phyloP scores from a whole-genome alignment of 108 stramenopile genomes.

The Conticribra guillardii region DNA sequence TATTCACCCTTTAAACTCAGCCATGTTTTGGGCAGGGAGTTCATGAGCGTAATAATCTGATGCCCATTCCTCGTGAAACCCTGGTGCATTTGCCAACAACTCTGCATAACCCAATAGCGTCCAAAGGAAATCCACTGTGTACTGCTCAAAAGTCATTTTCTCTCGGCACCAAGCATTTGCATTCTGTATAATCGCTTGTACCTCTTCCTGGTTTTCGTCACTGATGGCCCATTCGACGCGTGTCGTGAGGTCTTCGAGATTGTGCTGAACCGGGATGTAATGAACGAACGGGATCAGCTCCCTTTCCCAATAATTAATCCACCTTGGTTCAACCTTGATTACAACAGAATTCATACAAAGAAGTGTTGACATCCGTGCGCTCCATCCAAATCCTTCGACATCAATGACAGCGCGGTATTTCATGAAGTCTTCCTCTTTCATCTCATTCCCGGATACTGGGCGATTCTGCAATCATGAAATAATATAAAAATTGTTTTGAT shows the following conservation, averaged over 20 bases:
- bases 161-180: conserved; percentile 35
- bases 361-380: conserved; percentile 32
- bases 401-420: conserved; percentile 49
- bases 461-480: too few species aligned
- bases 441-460: not conserved
- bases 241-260: conserved; percentile 19
- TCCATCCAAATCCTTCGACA: conserved; percentile 52
- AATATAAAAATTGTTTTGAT: too few species aligned
- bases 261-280: conserved; percentile 34
- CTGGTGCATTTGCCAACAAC: conserved; percentile 20
- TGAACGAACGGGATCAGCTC: conserved; percentile 37
- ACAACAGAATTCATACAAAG: conserved; percentile 51
- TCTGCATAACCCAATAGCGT: conserved; percentile 39
- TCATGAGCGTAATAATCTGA: conserved; percentile 16
- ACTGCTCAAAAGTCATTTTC: conserved; percentile 37
- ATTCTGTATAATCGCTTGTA: conserved; percentile 30
- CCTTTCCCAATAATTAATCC: conserved; percentile 25
- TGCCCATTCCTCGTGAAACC: conserved; percentile 25
- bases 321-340: conserved; percentile 37
- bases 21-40: conserved; percentile 27
- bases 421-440: conserved; percentile 1
- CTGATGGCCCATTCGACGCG: conserved; percentile 20
- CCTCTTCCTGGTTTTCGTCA: conserved; percentile 11
- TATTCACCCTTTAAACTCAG: conserved; percentile 9
- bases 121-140: conserved; percentile 35